Percentiles rank a stretch among this genome's conserved stretches.
Conservation (phyloP, 2,329 filamentous ascomycete genomes). For the Xylariaceae sp. region DNA sequence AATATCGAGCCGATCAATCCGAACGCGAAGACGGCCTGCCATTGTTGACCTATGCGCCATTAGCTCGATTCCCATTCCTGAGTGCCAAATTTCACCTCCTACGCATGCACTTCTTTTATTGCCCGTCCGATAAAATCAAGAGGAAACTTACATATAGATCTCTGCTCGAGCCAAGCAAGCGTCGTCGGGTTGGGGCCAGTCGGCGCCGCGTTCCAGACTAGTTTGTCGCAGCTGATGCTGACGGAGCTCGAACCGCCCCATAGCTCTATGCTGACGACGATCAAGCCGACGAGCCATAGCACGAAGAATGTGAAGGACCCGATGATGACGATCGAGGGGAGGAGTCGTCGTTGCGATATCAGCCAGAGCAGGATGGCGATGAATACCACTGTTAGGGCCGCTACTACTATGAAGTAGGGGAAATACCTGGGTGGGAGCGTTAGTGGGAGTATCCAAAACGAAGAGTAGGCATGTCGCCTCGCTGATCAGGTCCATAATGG, state of each 20-base stretch:
- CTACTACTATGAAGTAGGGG: slow-evolving; percentile 60
- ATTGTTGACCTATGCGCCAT: slow-evolving; percentile 48
- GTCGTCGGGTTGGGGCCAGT: slow-evolving; percentile 51
- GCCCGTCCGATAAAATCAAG: no score
- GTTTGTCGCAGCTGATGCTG: slow-evolving; percentile 55
- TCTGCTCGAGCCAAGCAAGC: slow-evolving; percentile 61
- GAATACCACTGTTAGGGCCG: slow-evolving; percentile 59
- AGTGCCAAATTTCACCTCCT: no score
- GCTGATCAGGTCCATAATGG: no score
- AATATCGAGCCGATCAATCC: slow-evolving; percentile 57
- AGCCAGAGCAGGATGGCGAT: slow-evolving; percentile 62
- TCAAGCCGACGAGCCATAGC: slow-evolving; percentile 63
- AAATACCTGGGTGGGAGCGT: no score
- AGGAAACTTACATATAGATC: slow-evolving; percentile 54
- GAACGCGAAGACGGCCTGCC: slow-evolving; percentile 63
- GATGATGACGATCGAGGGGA: slow-evolving; percentile 60
- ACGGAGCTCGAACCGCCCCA: slow-evolving; percentile 58
- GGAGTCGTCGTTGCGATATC: slow-evolving; percentile 56
- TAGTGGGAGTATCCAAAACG: no score
- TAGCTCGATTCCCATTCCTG: neutral
- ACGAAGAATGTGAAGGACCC: slow-evolving; percentile 63
- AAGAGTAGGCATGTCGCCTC: neutral
- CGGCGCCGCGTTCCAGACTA: slow-evolving; percentile 50
- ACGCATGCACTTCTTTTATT: no score
- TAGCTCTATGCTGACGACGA: slow-evolving; percentile 59